Evolutionary conservation across 2,329 filamentous ascomycete genomes (phyloP).

Genomic region (Blastomyces parvus): DNA sequence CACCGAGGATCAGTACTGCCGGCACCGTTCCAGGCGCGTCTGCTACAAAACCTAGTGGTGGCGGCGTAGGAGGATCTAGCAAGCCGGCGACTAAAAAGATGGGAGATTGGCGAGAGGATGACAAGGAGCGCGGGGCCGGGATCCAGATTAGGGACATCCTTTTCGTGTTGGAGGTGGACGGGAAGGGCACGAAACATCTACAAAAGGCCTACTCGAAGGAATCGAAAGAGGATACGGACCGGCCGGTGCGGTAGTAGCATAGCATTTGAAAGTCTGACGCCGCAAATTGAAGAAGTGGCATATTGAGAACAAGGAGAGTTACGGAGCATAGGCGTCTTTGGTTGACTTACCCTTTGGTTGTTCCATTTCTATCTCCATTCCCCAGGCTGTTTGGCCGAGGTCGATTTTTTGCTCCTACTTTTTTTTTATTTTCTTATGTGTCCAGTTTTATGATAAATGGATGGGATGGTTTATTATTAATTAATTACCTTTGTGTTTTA

Average conservation of each 20-base stretch:
- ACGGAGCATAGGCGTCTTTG: background rate
- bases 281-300: background rate
- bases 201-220: conserved; percentile 37
- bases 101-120: conserved; percentile 64
- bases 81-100: conserved; percentile 46
- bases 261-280: too few relatives aligned
- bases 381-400: background rate
- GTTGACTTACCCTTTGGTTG: background rate
- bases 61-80: conserved; percentile 21
- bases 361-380: background rate
- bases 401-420: background rate
- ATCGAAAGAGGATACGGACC: conserved; percentile 29
- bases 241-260: conserved; percentile 1
- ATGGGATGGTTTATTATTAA: background rate
- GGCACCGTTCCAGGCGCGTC: conserved; percentile 10
- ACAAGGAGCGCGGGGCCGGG: conserved; percentile 62
- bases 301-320: background rate
- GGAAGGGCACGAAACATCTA: conserved; percentile 40
- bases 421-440: background rate
- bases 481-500: background rate
- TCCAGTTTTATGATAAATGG: too few relatives aligned
- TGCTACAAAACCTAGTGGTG: conserved; percentile 21
- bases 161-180: conserved; percentile 67
- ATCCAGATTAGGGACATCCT: conserved; percentile 82
- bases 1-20: conserved; percentile 25